A percentile compares a stretch with the other conserved stretches of the same genome.
Conservation (phyloP, 768 basidiomycete genomes). For the Podaxis sp. region DNA sequence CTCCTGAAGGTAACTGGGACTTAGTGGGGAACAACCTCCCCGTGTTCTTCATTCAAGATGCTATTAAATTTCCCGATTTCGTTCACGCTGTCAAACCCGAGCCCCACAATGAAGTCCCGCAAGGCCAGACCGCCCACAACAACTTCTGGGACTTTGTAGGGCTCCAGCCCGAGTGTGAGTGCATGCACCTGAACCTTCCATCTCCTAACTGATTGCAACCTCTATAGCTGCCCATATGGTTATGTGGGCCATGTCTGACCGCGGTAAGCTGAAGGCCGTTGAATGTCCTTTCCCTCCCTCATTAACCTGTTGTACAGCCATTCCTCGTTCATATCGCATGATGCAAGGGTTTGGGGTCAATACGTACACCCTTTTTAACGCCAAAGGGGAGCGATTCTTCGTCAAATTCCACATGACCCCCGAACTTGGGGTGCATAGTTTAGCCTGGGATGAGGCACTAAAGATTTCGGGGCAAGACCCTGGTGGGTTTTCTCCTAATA, state of each 20-base stretch:
- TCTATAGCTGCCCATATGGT: conserved; percentile 48
- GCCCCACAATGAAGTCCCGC: conserved; percentile 76
- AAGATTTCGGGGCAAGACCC: conserved; percentile 84
- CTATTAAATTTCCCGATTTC: conserved; percentile 83
- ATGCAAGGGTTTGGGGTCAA: conserved; percentile 91
- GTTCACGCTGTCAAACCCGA: conserved; percentile 85
- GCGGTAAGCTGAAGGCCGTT: conserved; percentile 28
- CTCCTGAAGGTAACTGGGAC: conserved; percentile 84
- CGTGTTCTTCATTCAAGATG: conserved; percentile 78
- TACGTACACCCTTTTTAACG: conserved; percentile 73
- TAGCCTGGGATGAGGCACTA: conserved; percentile 88
- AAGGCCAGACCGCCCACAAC: conserved; percentile 70
- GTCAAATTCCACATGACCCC: conserved; percentile 89
- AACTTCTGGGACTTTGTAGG: conserved; percentile 86
- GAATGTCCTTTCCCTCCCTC: background rate
- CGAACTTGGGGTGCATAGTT: conserved; percentile 76
- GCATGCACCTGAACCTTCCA: background rate
- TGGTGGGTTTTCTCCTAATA: conserved; percentile 28
- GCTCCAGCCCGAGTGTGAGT: conserved; percentile 59
- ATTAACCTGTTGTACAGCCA: conserved; percentile 27
- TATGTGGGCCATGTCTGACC: conserved; percentile 85
- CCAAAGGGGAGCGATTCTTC: conserved; percentile 62
- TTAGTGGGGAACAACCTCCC: conserved; percentile 83
- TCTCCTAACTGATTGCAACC: conserved; percentile 3
- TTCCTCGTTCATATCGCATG: conserved; percentile 84